These are phyloP conservation scores for Trichophyton rubrum DNA, from an alignment of 2,329 filamentous ascomycete genomes.

Conservation along the genomic window DNA sequence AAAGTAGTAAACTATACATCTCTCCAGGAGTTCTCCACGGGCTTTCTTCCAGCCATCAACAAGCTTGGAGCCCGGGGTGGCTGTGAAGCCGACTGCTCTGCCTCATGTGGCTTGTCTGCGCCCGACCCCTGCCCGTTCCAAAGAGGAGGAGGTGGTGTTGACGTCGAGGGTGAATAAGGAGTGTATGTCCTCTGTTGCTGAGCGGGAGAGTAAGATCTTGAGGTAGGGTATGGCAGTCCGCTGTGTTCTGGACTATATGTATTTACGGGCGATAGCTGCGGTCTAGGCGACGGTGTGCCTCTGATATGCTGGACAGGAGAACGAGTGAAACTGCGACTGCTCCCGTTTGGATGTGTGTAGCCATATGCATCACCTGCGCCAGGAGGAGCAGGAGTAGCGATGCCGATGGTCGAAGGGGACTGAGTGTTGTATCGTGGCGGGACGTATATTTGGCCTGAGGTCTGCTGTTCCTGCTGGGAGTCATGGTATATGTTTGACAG, in stretches of 20 bases:
- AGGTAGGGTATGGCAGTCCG: background rate
- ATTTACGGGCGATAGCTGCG: background rate
- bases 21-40: slow-evolving; percentile 11
- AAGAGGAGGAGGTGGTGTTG: slow-evolving; percentile 12
- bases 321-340: background rate
- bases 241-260: background rate
- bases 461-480: background rate
- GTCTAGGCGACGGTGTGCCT: background rate
- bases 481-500: slow-evolving; percentile 2
- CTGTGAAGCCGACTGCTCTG: background rate
- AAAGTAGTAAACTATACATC: slow-evolving; percentile 8
- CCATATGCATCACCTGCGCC: background rate
- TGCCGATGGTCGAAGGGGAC: background rate
- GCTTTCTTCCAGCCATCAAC: slow-evolving; percentile 11
- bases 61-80: slow-evolving; percentile 4
- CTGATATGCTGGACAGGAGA: background rate
- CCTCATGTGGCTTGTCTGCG: background rate
- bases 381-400: background rate
- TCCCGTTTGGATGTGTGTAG: background rate
- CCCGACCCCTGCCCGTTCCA: slow-evolving; percentile 3
- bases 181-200: slow-evolving; percentile 6
- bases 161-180: slow-evolving; percentile 8
- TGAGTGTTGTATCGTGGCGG: background rate
- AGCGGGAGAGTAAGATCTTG: background rate
- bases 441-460: background rate